Percentiles rank a stretch among this genome's conserved stretches.
These are phyloP conservation scores for Salix caprea DNA, from an alignment of 345 rosid species.

Conservation along the genomic window DNA sequence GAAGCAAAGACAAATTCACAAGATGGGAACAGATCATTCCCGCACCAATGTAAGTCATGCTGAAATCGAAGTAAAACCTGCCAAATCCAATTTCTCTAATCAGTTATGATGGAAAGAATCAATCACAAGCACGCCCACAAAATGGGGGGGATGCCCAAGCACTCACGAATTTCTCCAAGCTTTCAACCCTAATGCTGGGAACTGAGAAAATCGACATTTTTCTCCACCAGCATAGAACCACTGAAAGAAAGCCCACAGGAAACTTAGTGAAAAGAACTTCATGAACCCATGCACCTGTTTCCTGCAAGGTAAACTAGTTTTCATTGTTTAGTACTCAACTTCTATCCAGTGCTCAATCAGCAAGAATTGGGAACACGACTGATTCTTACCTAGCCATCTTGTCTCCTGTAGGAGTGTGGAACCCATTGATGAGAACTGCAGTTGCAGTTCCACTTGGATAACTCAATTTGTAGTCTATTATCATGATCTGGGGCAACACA, in stretches of 20 bases:
- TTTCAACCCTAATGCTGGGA: conserved; percentile 71
- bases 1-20: conserved; percentile 74
- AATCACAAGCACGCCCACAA: neutral
- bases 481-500: conserved; percentile 56
- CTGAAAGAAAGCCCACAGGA: conserved; percentile 80
- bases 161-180: conserved; percentile 81
- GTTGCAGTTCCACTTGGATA: too few species aligned
- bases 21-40: conserved; percentile 96
- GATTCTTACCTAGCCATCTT: too few species aligned
- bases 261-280: conserved; percentile 47
- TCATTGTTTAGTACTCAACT: too few species aligned
- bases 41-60: conserved; percentile 83
- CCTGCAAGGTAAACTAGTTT: too few species aligned
- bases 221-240: too few species aligned
- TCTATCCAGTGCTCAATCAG: too few species aligned
- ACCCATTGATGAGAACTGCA: too few species aligned
- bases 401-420: too few species aligned
- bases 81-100: neutral
- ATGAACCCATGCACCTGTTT: too few species aligned
- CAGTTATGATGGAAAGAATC: neutral
- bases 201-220: conserved; percentile 62
- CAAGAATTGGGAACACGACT: too few species aligned
- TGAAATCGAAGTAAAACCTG: neutral
- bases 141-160: too few species aligned
- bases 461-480: too few species aligned